phyloP scores from a whole-genome alignment of 768 basidiomycete species.

The Roridomyces roridus region DNA sequence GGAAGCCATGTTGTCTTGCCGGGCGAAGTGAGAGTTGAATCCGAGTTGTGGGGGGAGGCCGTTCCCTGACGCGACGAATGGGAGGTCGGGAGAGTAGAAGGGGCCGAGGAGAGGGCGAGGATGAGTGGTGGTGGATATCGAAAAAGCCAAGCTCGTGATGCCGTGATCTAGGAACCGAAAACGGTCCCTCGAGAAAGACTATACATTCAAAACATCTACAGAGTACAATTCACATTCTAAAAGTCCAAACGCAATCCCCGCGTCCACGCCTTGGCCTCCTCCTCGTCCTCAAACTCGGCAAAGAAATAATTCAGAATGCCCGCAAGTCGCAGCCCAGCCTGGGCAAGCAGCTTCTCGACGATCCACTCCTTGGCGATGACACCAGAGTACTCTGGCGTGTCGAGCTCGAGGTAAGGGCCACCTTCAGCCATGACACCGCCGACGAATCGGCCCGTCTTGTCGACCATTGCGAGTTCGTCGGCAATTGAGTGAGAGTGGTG shows the following conservation, averaged over 20 bases:
- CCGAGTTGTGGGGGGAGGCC: neutral
- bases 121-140: no score
- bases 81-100: neutral
- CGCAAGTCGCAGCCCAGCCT: conserved; percentile 85
- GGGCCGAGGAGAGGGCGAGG: no score
- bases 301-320: conserved; percentile 83
- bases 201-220: no score
- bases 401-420: conserved; percentile 65
- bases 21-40: no score
- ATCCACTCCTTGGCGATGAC: conserved; percentile 69
- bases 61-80: neutral
- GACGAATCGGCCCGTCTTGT: conserved; percentile 14
- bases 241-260: conserved; percentile 4
- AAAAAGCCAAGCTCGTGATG: no score
- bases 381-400: conserved; percentile 82
- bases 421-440: conserved; percentile 9
- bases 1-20: no score
- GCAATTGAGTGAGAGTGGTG: conserved; percentile 13
- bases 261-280: conserved; percentile 11
- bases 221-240: neutral
- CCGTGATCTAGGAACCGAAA: no score
- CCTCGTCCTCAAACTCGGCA: conserved; percentile 37
- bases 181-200: neutral
- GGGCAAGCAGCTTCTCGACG: conserved; percentile 82
- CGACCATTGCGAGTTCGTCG: conserved; percentile 15